Conservation (phyloP, 306 rosid species). For the Malus orientalis region DNA sequence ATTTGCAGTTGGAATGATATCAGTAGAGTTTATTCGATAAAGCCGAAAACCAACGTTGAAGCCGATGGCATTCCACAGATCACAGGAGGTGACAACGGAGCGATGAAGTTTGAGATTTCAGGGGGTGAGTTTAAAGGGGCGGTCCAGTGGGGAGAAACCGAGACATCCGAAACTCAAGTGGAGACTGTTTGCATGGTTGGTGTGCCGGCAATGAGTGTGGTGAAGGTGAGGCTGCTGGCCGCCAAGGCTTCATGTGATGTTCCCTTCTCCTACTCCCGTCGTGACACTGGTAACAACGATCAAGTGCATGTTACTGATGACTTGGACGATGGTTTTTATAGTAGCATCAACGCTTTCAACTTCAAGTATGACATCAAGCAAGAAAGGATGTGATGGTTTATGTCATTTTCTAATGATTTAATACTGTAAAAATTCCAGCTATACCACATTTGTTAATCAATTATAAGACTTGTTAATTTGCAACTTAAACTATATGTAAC, state of each 20-base stretch:
- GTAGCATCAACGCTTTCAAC: background rate
- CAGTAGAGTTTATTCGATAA: background rate
- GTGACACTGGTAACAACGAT: background rate
- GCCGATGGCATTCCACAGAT: background rate
- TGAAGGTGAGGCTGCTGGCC: background rate
- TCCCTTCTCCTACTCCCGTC: slow-evolving; percentile 7
- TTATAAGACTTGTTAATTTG: too few species aligned
- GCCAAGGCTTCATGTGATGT: background rate
- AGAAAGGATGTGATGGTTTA: background rate
- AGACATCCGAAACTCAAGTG: background rate
- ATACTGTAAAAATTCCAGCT: too few species aligned
- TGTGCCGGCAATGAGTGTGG: background rate
- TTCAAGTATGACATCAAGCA: background rate
- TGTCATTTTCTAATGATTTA: too few species aligned
- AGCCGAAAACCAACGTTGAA: background rate
- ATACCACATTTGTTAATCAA: too few species aligned
- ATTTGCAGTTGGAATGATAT: background rate
- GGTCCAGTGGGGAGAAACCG: slow-evolving; percentile 1
- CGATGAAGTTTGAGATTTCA: background rate
- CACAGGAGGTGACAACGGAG: background rate
- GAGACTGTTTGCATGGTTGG: background rate
- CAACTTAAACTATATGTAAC: too few species aligned
- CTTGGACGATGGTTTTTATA: slow-evolving; percentile 13
- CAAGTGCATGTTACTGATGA: background rate
- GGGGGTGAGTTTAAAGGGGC: background rate